Base-by-base conservation (phyloP, 2,329 filamentous ascomycete genomes). In the Beauveria caledonica region DNA sequence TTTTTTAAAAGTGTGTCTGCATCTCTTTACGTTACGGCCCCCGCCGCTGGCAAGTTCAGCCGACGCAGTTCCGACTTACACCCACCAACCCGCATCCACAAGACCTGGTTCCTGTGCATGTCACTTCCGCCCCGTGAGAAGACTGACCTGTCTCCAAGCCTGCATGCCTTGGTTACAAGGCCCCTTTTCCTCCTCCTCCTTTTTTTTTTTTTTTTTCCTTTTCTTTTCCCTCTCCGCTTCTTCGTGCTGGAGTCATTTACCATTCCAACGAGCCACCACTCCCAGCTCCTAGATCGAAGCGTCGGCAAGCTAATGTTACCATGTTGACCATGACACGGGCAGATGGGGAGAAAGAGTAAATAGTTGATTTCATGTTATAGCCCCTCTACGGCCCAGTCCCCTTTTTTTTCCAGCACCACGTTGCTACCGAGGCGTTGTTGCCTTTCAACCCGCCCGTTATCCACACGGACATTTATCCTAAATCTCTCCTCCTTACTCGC, bases 111-210 rank as follows among this genome's bases (percentile, higher is more conserved):
- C 54, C 49, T 50, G 49, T 42, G 58, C 51, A 60, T 60, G 58
- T 60, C 58, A 60, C 58, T 50, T 10, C 58, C 33, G 51, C 49
- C 58, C 51, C 58, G 58, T 60, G 58, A 55, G 58, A 54, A 54
- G 58, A 29, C 58, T 55, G 58, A n/a, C n/a, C 44, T 29, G 58
- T 50, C 48, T 51, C 36, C 48, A 51, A 58, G 56, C 48, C 56
- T 58, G 48, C 55, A 58, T 51, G 46, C 39, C 56, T 51, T 58
- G 39, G 56, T 55, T 60, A 49, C 44, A 49, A 60, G 58, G 44
- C 33, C n/a, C 46, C 48, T 9, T 44, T 60, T 44, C 17, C 19
- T 44, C 56, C 0, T 13, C 4, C 7, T 4, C 4, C 7, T 3
- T 25, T 3, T 27, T 27, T 27, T 27, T 27, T 27, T 27, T 27